Evolutionary conservation across 352 stramenopile genomes (phyloP).

Genomic region (Phytophthora fragariaefolia): DNA sequence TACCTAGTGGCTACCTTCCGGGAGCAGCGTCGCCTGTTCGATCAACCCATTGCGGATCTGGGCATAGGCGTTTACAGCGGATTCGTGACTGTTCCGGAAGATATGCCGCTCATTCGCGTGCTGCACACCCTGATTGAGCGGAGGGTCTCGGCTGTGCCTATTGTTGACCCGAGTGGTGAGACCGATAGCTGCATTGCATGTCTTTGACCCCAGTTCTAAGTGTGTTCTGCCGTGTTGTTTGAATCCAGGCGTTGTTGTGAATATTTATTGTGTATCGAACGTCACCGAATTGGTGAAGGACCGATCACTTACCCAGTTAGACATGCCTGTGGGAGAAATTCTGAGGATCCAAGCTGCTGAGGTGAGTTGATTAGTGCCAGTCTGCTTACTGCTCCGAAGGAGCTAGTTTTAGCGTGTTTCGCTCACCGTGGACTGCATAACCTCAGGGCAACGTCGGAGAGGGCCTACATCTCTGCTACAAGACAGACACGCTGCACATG

Average conservation of each 20-base stretch:
- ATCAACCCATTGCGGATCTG: conserved; percentile 96
- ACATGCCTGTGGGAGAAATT: conserved; percentile 89
- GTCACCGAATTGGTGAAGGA: conserved; percentile 92
- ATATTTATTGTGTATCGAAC: conserved; percentile 94
- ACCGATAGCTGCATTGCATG: conserved; percentile 7
- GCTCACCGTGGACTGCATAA: conserved; percentile 18
- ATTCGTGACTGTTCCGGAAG: conserved; percentile 92
- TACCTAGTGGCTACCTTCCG: conserved; percentile 97
- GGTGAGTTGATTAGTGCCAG: conserved; percentile 40
- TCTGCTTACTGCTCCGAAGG: no score
- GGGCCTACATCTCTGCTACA: conserved; percentile 87
- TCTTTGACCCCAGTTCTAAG: not conserved
- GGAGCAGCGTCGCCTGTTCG: conserved; percentile 96
- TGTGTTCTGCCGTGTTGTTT: conserved; percentile 11
- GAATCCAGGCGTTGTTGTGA: conserved; percentile 79
- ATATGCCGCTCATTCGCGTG: conserved; percentile 95
- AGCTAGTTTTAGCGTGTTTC: no score
- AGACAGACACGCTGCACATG: conserved; percentile 91
- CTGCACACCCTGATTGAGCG: conserved; percentile 88
- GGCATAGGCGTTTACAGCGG: conserved; percentile 95
- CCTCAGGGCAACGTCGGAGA: conserved; percentile 82
- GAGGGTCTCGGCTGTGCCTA: conserved; percentile 84
- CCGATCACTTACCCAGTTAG: conserved; percentile 88
- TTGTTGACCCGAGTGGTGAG: conserved; percentile 83
- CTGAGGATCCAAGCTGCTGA: conserved; percentile 86